Evolutionary conservation across 371 early-diverging fungal species (phyloP).

Genomic region (Rhizopus arrhizus): DNA sequence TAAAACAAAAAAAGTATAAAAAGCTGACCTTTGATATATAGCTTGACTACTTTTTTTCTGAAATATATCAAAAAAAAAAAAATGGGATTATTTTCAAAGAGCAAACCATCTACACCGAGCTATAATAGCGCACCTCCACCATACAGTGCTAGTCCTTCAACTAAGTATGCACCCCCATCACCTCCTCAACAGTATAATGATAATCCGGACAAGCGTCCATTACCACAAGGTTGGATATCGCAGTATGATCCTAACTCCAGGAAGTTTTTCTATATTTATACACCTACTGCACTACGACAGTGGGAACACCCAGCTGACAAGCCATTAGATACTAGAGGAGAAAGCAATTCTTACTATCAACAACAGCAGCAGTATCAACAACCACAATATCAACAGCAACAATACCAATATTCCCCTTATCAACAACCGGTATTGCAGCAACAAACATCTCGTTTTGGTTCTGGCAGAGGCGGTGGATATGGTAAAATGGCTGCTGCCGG

Average conservation of each 20-base stretch:
- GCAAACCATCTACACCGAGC: constrained; percentile 20
- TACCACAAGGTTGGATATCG: constrained; percentile 50
- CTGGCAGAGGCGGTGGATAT: constrained; percentile 17
- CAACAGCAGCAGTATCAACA: constrained; percentile 29
- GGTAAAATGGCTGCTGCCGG: constrained; percentile 41
- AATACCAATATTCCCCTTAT: constrained; percentile 20
- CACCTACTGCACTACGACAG: constrained; percentile 48
- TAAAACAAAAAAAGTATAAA: background rate
- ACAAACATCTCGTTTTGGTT: constrained; percentile 15
- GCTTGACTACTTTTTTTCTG: background rate
- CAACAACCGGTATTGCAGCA: constrained; percentile 5
- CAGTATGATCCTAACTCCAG: constrained; percentile 44
- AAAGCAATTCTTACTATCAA: constrained; percentile 23
- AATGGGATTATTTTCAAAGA: constrained; percentile 48
- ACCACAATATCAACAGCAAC: constrained; percentile 19
- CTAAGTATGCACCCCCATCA: constrained; percentile 42
- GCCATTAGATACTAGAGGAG: constrained; percentile 26
- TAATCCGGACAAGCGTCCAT: constrained; percentile 41
- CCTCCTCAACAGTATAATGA: constrained; percentile 26
- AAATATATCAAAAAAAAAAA: constrained; percentile 3
- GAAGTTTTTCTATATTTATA: constrained; percentile 52
- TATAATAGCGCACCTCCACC: constrained; percentile 30
- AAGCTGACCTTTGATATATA: background rate
- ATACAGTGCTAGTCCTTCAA: constrained; percentile 16
- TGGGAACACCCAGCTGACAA: constrained; percentile 55